These are phyloP conservation scores for Mollisiaceae sp. DNA, from an alignment of 2,329 filamentous ascomycete genomes.

Conservation along the genomic window DNA sequence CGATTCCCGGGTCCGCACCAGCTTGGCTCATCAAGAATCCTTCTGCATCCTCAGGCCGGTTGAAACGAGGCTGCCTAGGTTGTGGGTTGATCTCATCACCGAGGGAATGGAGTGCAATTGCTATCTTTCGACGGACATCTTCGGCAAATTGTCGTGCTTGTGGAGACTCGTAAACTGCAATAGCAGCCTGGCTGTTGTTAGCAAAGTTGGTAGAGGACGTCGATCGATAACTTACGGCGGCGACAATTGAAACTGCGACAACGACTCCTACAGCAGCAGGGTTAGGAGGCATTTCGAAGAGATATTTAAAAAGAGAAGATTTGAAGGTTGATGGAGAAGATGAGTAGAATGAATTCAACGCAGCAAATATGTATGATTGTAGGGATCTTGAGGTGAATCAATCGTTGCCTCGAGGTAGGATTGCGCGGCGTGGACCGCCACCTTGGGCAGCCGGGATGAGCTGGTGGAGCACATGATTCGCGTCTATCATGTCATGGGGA, in stretches of 20 bases:
- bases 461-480: constrained; percentile 25
- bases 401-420: constrained; percentile 22
- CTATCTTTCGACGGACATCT: constrained; percentile 65
- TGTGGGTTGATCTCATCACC: constrained; percentile 57
- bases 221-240: constrained; percentile 39
- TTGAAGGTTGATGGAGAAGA: neutral
- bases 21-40: constrained; percentile 60
- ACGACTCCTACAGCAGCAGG: constrained; percentile 41
- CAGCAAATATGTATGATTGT: neutral
- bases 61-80: constrained; percentile 58
- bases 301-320: constrained; percentile 16
- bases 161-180: constrained; percentile 64
- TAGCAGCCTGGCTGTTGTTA: constrained; percentile 38
- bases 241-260: constrained; percentile 41
- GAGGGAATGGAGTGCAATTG: constrained; percentile 62
- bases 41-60: constrained; percentile 69
- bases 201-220: constrained; percentile 9
- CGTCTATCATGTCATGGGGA: constrained; percentile 23
- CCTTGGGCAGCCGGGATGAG: constrained; percentile 13
- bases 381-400: constrained; percentile 2
- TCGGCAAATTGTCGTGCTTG: constrained; percentile 66
- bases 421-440: constrained; percentile 20
- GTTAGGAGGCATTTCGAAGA: constrained; percentile 41
- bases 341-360: neutral
- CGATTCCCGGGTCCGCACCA: constrained; percentile 54